These are phyloP conservation scores for Alternaria sp. DNA, from an alignment of 2,329 filamentous ascomycete genomes.

Conservation along the genomic window DNA sequence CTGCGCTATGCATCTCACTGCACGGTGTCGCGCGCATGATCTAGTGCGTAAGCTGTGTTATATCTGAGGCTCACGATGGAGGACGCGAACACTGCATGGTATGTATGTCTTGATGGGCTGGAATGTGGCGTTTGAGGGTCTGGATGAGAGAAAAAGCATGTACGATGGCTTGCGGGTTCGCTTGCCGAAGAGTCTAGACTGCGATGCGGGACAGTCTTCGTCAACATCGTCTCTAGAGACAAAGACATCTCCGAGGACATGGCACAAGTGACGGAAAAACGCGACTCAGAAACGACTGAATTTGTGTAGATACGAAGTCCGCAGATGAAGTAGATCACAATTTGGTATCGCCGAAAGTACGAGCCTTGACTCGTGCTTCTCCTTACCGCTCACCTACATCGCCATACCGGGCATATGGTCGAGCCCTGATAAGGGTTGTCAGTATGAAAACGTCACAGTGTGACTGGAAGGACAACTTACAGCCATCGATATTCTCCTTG, in stretches of 20 bases:
- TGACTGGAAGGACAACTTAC: conserved; percentile 11
- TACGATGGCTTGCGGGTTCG: not conserved
- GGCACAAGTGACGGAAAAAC: not conserved
- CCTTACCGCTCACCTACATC: not conserved
- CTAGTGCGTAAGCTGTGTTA: not conserved
- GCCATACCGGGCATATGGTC: conserved; percentile 5
- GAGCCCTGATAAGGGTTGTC: not conserved
- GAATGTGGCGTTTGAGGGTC: not conserved
- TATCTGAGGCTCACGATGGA: not conserved
- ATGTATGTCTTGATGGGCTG: not conserved
- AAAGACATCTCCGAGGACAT: not conserved
- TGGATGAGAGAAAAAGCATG: not conserved
- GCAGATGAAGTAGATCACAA: not conserved
- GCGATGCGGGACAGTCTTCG: not conserved
- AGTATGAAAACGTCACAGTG: not conserved
- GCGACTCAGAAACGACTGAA: not conserved
- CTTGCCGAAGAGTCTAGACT: not conserved
- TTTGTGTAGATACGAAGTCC: not conserved
- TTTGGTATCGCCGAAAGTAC: not conserved
- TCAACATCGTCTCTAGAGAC: not conserved
- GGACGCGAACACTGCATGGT: not conserved
- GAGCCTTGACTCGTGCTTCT: no score
- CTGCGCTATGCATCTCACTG: not conserved
- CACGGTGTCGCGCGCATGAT: not conserved
- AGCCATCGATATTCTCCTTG: conserved; percentile 34